These are phyloP conservation scores for Dryas alaskensis DNA, from an alignment of 306 rosid genomes.

Conservation along the genomic window DNA sequence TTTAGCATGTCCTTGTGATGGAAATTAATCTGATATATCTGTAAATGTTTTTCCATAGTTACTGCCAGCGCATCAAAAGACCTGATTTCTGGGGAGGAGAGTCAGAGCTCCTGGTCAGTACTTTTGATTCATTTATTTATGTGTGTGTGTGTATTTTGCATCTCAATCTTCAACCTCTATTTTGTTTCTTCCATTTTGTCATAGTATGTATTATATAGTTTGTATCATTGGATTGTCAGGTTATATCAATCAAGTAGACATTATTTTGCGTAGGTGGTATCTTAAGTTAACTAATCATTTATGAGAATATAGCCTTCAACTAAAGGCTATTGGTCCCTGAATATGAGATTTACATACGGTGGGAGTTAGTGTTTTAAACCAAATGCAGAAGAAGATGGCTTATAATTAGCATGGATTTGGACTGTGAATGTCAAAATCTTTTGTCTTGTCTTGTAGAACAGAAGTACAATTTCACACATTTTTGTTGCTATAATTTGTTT, in stretches of 20 bases:
- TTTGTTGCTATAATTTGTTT: not conserved
- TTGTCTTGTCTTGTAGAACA: not conserved
- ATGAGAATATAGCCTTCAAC: not conserved
- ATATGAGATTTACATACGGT: not conserved
- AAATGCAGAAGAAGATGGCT: not conserved
- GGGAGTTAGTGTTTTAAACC: not conserved
- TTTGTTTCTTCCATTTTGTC: not conserved
- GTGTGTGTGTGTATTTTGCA: conserved; percentile 2
- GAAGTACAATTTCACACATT: not conserved
- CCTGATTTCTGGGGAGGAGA: conserved; percentile 99
- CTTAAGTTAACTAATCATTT: not conserved
- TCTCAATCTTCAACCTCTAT: not conserved
- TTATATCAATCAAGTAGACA: not conserved
- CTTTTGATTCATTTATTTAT: conserved; percentile 5
- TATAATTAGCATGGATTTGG: not conserved
- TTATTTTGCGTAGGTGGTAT: not conserved
- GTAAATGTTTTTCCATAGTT: conserved; percentile 43
- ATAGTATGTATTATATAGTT: no score
- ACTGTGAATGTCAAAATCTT: not conserved
- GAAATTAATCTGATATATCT: conserved; percentile 11
- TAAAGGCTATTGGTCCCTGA: not conserved
- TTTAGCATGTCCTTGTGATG: not conserved
- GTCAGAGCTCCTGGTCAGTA: conserved; percentile 84
- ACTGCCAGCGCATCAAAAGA: conserved; percentile 74
- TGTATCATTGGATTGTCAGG: not conserved